Evolutionary conservation across 2,329 filamentous ascomycete species (phyloP).

Genomic region (Scytalidium lignicola): DNA sequence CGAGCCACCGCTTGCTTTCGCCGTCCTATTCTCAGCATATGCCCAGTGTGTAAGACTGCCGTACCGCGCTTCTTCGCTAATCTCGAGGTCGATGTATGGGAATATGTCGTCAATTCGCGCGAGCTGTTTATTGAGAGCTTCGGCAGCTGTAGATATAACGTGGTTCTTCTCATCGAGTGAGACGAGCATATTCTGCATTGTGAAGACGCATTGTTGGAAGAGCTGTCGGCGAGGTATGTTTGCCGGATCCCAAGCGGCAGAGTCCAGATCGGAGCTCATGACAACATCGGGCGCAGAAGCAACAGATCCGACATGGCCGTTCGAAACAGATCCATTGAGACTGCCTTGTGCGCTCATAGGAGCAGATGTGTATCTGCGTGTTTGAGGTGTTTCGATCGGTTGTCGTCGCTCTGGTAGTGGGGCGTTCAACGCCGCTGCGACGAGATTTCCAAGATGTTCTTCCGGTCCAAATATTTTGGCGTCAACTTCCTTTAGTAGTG

Average conservation of each 20-base stretch:
- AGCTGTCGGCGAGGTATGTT: constrained; percentile 66
- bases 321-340: constrained; percentile 24
- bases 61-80: constrained; percentile 90
- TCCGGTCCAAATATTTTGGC: constrained; percentile 91
- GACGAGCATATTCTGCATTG: constrained; percentile 78
- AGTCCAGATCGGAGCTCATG: constrained; percentile 37
- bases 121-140: constrained; percentile 81
- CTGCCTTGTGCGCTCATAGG: constrained; percentile 22
- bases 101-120: constrained; percentile 81
- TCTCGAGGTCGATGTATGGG: constrained; percentile 79
- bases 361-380: constrained; percentile 19
- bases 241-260: constrained; percentile 45
- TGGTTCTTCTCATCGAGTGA: constrained; percentile 97
- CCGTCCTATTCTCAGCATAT: constrained; percentile 77
- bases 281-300: constrained; percentile 27
- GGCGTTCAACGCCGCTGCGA: constrained; percentile 57
- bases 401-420: constrained; percentile 40
- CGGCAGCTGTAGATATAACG: constrained; percentile 87
- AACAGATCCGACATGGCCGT: constrained; percentile 21
- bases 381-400: constrained; percentile 27
- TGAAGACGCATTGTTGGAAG: constrained; percentile 72
- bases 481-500: constrained; percentile 93
- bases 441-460: constrained; percentile 71
- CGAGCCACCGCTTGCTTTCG: constrained; percentile 64
- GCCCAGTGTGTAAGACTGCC: constrained; percentile 94